phyloP scores from a whole-genome alignment of 169 alveolate species.

The Theileria sp. region DNA sequence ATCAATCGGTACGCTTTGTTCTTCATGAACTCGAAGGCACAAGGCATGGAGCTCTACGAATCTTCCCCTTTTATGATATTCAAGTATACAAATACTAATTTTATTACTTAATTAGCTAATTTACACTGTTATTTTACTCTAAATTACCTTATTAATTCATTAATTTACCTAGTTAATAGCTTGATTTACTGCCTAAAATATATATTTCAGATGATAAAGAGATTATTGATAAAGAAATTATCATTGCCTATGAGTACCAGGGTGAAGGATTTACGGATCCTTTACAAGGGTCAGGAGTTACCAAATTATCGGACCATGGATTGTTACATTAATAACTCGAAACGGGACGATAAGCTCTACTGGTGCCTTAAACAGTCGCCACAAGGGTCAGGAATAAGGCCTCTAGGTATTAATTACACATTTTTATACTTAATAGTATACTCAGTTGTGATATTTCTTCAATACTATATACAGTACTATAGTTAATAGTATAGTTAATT shows the following conservation, averaged over 20 bases:
- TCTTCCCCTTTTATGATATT: slow-evolving; percentile 87
- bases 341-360: slow-evolving; percentile 41
- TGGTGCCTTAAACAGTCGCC: slow-evolving; percentile 55
- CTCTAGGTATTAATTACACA: not conserved
- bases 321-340: slow-evolving; percentile 70
- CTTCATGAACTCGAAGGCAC: slow-evolving; percentile 81
- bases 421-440: not conserved
- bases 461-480: too few species aligned
- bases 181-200: not conserved
- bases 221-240: slow-evolving; percentile 82
- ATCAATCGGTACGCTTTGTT: slow-evolving; percentile 72
- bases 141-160: not conserved
- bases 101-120: not conserved
- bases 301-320: slow-evolving; percentile 87
- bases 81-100: slow-evolving; percentile 62
- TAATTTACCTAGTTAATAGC: too few species aligned
- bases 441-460: not conserved
- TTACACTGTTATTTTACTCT: too few species aligned
- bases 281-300: slow-evolving; percentile 85
- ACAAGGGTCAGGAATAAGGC: slow-evolving; percentile 55
- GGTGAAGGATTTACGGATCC: slow-evolving; percentile 80
- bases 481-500: not conserved
- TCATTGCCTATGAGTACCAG: slow-evolving; percentile 74
- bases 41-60: slow-evolving; percentile 76
- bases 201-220: slow-evolving; percentile 73